Evolutionary conservation across 2,329 filamentous ascomycete species (phyloP).

Genomic region (Zymoseptoria ardabiliae): DNA sequence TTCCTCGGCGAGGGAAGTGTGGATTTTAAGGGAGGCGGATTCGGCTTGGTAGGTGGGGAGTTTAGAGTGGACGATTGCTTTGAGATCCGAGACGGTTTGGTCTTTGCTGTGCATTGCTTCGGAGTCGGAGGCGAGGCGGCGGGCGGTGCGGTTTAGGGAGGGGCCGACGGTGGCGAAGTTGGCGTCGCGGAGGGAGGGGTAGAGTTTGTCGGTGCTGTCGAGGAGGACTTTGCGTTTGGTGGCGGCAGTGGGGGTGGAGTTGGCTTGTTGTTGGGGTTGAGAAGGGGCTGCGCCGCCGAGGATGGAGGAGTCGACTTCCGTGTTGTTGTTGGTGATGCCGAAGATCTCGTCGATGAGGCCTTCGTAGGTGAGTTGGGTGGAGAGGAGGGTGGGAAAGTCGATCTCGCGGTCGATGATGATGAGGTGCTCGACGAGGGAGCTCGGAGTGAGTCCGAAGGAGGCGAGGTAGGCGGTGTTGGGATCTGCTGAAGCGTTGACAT

Average conservation of each 20-base stretch:
- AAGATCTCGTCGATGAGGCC: conserved; percentile 91
- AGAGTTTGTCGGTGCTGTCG: conserved; percentile 83
- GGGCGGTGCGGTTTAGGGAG: conserved; percentile 81
- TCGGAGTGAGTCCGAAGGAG: conserved; percentile 67
- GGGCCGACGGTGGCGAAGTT: conserved; percentile 94
- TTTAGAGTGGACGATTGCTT: conserved; percentile 82
- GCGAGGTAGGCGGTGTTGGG: conserved; percentile 40
- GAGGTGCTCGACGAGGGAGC: conserved; percentile 78
- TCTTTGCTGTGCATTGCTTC: conserved; percentile 72
- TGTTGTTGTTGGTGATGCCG: conserved; percentile 83
- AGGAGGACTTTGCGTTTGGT: conserved; percentile 78
- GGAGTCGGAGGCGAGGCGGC: conserved; percentile 78
- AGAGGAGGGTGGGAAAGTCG: conserved; percentile 82
- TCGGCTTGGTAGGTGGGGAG: conserved; percentile 88
- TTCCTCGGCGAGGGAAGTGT: conserved; percentile 87
- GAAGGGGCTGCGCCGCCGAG: conserved; percentile 62
- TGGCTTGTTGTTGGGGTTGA: conserved; percentile 34
- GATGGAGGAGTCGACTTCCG: conserved; percentile 84
- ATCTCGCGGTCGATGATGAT: conserved; percentile 94
- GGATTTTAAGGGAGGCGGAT: conserved; percentile 83
- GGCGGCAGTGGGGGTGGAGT: conserved; percentile 47
- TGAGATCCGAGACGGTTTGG: conserved; percentile 83
- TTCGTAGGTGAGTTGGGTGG: conserved; percentile 95
- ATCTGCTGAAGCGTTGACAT: conserved; percentile 41
- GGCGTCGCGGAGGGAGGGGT: conserved; percentile 76